These are phyloP conservation scores for Boletus barrowsii DNA, from an alignment of 768 basidiomycete species.

Conservation along the genomic window DNA sequence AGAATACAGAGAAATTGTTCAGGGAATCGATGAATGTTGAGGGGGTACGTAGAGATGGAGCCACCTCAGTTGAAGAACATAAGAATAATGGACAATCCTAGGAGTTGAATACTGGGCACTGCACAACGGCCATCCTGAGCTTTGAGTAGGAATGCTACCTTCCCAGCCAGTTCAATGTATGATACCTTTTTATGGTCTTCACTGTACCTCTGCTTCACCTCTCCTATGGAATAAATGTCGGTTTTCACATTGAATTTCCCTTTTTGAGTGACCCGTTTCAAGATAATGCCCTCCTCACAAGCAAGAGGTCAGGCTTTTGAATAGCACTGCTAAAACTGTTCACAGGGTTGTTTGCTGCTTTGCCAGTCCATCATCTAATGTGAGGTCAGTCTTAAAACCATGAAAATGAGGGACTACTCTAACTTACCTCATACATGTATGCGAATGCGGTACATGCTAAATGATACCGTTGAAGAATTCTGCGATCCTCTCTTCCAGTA, in stretches of 20 bases:
- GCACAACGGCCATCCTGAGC: constrained; percentile 2
- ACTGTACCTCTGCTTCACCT: background rate
- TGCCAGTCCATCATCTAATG: background rate
- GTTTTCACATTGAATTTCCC: too few relatives aligned
- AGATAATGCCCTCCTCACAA: background rate
- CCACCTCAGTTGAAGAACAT: too few relatives aligned
- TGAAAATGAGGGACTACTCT: too few relatives aligned
- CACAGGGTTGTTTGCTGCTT: background rate
- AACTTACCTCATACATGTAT: background rate
- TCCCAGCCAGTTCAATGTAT: constrained; percentile 1
- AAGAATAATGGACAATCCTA: background rate
- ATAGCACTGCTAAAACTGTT: background rate
- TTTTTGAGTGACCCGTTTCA: too few relatives aligned
- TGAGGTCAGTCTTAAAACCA: background rate
- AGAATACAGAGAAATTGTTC: background rate
- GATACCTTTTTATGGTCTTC: background rate
- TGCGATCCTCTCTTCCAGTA: background rate
- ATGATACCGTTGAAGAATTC: background rate
- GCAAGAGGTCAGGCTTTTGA: background rate
- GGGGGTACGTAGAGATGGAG: too few relatives aligned
- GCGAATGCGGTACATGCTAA: background rate
- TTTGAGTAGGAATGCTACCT: background rate
- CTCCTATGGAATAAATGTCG: too few relatives aligned
- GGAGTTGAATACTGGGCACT: background rate
- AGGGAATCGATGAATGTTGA: constrained; percentile 1